phyloP scores from a whole-genome alignment of 495 filamentous ascomycete genomes.

The Podospora pseudopauciseta region DNA sequence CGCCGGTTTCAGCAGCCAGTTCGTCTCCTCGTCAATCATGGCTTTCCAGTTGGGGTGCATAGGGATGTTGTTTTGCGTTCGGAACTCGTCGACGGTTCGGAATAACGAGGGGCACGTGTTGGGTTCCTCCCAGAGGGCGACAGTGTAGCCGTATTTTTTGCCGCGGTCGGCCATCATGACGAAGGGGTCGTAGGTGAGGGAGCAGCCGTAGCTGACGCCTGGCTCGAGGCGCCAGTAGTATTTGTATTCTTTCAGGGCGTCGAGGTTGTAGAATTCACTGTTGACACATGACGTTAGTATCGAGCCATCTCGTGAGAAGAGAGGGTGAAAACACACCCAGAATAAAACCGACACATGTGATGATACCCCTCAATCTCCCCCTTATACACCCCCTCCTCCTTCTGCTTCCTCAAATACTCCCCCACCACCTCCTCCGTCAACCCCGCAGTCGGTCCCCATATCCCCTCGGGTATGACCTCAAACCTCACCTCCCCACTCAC shows the following conservation, averaged over 20 bases:
- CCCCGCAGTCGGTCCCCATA: slow-evolving; percentile 92
- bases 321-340: slow-evolving; percentile 38
- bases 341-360: slow-evolving; percentile 97
- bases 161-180: slow-evolving; percentile 49
- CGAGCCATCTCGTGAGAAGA: background rate
- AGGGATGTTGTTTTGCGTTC: slow-evolving; percentile 32
- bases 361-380: slow-evolving; percentile 98
- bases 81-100: slow-evolving; percentile 44
- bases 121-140: slow-evolving; percentile 49
- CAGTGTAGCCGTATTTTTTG: slow-evolving; percentile 53
- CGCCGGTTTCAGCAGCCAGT: slow-evolving; percentile 36
- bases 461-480: slow-evolving; percentile 66
- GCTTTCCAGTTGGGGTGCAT: slow-evolving; percentile 39
- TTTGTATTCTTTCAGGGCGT: slow-evolving; percentile 42
- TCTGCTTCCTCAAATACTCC: slow-evolving; percentile 81
- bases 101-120: slow-evolving; percentile 50
- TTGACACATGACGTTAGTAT: background rate
- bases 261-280: slow-evolving; percentile 57
- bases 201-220: slow-evolving; percentile 49
- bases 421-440: slow-evolving; percentile 74
- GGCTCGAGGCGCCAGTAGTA: slow-evolving; percentile 57
- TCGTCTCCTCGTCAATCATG: slow-evolving; percentile 27
- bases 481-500: slow-evolving; percentile 78
- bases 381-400: slow-evolving; percentile 86
- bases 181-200: slow-evolving; percentile 56